phyloP scores from a whole-genome alignment of 371 early-diverging fungal genomes.

The Rhizomucor pusillus region DNA sequence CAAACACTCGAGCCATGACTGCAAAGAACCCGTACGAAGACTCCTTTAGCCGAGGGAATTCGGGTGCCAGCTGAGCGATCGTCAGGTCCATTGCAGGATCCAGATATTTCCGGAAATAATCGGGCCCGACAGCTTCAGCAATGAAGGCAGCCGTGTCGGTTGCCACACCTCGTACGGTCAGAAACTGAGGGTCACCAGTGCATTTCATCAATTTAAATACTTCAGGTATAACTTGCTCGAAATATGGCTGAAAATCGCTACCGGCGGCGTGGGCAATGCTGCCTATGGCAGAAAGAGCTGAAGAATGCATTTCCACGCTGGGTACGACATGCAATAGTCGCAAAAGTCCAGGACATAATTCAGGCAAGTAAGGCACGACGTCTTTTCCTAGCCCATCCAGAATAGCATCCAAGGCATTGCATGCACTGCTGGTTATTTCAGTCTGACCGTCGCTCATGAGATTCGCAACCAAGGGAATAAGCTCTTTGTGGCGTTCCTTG shows the following conservation, averaged over 20 bases:
- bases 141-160: slow-evolving; percentile 85
- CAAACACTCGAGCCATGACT: slow-evolving; percentile 78
- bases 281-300: slow-evolving; percentile 82
- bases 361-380: slow-evolving; percentile 77
- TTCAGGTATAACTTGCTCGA: slow-evolving; percentile 67
- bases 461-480: slow-evolving; percentile 81
- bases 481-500: slow-evolving; percentile 70
- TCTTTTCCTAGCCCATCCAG: slow-evolving; percentile 79
- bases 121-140: slow-evolving; percentile 86
- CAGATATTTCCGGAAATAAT: slow-evolving; percentile 75
- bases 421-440: slow-evolving; percentile 76
- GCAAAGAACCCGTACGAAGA: slow-evolving; percentile 87
- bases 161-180: slow-evolving; percentile 74
- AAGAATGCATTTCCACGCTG: slow-evolving; percentile 63
- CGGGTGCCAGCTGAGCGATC: slow-evolving; percentile 72
- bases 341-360: slow-evolving; percentile 77
- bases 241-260: slow-evolving; percentile 77
- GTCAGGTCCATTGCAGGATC: slow-evolving; percentile 74
- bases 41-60: slow-evolving; percentile 75
- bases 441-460: slow-evolving; percentile 74
- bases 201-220: slow-evolving; percentile 71
- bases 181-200: slow-evolving; percentile 63
- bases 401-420: slow-evolving; percentile 85
- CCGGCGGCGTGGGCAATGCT: slow-evolving; percentile 86
- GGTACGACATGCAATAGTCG: slow-evolving; percentile 64